These are phyloP conservation scores for Phaffomyces antillensis DNA, from an alignment of 805 yeast genomes.

Conservation along the genomic window DNA sequence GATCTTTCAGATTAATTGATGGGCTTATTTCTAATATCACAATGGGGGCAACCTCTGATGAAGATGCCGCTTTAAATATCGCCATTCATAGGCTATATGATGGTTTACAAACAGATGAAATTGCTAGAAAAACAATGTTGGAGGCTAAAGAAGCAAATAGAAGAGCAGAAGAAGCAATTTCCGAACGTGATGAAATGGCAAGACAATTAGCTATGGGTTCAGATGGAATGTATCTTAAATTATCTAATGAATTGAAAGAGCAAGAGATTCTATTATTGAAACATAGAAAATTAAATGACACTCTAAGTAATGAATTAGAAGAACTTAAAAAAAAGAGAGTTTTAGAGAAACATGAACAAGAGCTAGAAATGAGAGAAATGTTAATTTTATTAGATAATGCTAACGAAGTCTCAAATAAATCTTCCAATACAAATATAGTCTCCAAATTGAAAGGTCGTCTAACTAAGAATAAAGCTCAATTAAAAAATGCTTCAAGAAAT, in stretches of 20 bases:
- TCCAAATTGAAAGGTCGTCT: slow-evolving; percentile 33
- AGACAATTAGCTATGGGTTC: slow-evolving; percentile 69
- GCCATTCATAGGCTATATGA: slow-evolving; percentile 70
- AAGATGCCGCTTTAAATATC: slow-evolving; percentile 63
- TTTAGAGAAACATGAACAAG: slow-evolving; percentile 67
- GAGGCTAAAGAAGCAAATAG: slow-evolving; percentile 48
- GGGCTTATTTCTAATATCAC: slow-evolving; percentile 60
- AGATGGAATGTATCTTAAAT: slow-evolving; percentile 56
- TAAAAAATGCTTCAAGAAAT: slow-evolving; percentile 36
- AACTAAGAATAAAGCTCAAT: slow-evolving; percentile 32
- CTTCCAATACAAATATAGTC: slow-evolving; percentile 28
- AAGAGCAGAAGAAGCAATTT: slow-evolving; percentile 47
- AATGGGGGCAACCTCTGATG: slow-evolving; percentile 38
- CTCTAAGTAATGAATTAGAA: slow-evolving; percentile 52
- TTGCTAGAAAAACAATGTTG: slow-evolving; percentile 63
- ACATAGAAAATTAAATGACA: slow-evolving; percentile 56
- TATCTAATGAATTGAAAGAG: slow-evolving; percentile 57
- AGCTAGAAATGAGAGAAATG: slow-evolving; percentile 69
- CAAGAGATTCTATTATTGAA: slow-evolving; percentile 50
- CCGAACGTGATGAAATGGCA: slow-evolving; percentile 56
- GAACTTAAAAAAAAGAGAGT: slow-evolving; percentile 51
- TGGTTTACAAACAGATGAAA: slow-evolving; percentile 76
- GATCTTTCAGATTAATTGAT: slow-evolving; percentile 56
- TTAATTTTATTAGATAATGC: slow-evolving; percentile 53
- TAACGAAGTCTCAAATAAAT: slow-evolving; percentile 21